Evolutionary conservation across 768 basidiomycete genomes (phyloP).

Genomic region (Sarcodon aspratus): DNA sequence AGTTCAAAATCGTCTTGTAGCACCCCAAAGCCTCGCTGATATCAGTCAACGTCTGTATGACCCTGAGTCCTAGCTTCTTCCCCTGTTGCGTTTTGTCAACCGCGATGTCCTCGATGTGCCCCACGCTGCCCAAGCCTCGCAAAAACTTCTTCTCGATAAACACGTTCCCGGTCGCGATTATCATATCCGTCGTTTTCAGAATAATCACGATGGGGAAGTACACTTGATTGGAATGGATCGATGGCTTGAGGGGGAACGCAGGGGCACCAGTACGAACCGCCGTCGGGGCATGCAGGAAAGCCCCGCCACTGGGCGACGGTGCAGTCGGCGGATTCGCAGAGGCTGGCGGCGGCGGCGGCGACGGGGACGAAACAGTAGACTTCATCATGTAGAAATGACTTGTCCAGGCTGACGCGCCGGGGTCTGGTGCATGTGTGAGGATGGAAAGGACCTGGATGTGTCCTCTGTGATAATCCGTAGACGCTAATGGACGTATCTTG

Average conservation of each 20-base stretch:
- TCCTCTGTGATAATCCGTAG: slow-evolving; percentile 70
- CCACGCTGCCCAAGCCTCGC: slow-evolving; percentile 72
- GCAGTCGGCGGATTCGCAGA: too few species aligned
- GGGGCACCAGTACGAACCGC: not conserved
- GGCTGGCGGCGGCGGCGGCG: not conserved
- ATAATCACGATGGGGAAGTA: slow-evolving; percentile 86
- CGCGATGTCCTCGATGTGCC: slow-evolving; percentile 97
- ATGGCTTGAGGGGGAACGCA: not conserved
- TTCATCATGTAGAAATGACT: slow-evolving; percentile 50
- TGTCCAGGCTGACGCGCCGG: slow-evolving; percentile 56
- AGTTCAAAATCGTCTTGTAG: slow-evolving; percentile 98
- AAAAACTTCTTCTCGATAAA: slow-evolving; percentile 95
- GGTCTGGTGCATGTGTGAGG: slow-evolving; percentile 59
- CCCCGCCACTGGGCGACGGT: not conserved
- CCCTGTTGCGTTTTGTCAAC: slow-evolving; percentile 85
- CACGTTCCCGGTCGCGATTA: slow-evolving; percentile 77
- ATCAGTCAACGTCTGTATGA: slow-evolving; percentile 78
- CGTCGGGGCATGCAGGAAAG: slow-evolving; percentile 36
- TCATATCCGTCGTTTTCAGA: slow-evolving; percentile 56
- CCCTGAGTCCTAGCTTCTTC: slow-evolving; percentile 76
- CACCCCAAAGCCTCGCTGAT: slow-evolving; percentile 73
- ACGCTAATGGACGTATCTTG: slow-evolving; percentile 84
- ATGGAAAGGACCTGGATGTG: slow-evolving; percentile 77
- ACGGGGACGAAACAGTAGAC: not conserved
- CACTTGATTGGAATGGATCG: not conserved